phyloP scores from a whole-genome alignment of 2,329 filamentous ascomycete genomes.

The Xylariaceae sp. region DNA sequence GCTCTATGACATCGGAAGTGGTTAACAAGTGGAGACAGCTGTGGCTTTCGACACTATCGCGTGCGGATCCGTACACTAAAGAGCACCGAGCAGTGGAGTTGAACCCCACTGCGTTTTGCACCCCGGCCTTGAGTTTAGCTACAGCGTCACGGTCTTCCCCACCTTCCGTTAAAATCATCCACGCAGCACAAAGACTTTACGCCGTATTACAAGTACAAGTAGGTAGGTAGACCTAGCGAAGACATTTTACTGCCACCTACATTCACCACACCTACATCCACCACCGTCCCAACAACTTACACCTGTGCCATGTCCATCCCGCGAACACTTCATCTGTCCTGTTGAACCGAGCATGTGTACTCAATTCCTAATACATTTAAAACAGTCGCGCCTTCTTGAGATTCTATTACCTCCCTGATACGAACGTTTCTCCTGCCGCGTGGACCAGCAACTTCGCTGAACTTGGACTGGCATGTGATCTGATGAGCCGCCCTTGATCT shows the following conservation, averaged over 20 bases:
- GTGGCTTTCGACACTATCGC: no score
- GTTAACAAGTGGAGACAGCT: no score
- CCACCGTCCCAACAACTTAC: neutral
- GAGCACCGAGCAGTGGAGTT: neutral
- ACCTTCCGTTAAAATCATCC: neutral
- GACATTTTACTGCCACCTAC: neutral
- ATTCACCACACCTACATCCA: neutral
- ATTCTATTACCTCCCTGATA: conserved; percentile 23
- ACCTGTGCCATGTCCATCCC: neutral
- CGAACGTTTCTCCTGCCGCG: neutral
- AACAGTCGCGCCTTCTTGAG: conserved; percentile 15
- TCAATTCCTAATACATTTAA: conserved; percentile 1
- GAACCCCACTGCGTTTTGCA: neutral
- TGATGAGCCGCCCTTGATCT: neutral
- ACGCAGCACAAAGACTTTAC: neutral
- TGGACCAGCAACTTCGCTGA: conserved; percentile 1
- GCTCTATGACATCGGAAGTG: neutral
- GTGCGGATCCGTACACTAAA: neutral
- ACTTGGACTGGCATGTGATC: conserved; percentile 11
- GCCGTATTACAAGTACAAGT: neutral
- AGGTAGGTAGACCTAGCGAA: no score
- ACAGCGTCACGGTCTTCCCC: neutral
- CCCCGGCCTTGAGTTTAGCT: neutral
- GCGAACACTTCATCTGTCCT: neutral
- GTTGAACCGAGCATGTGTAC: conserved; percentile 17